Evolutionary conservation across 2,329 filamentous ascomycete genomes (phyloP).

Genomic region (Alternaria arborescens): DNA sequence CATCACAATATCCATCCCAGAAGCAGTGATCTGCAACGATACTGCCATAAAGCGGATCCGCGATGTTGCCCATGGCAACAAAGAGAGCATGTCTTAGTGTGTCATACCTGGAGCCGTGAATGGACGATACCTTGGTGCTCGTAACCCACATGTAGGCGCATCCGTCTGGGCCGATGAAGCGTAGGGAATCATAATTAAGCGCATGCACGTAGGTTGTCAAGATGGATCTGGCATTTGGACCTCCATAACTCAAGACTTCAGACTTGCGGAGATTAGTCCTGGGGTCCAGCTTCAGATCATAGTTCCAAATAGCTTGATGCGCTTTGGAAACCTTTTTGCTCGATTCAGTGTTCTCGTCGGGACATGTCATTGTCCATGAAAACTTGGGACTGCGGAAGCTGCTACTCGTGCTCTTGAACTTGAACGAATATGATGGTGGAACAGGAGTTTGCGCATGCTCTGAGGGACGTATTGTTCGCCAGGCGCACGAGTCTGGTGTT

Average conservation of each 20-base stretch:
- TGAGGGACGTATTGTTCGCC: constrained; percentile 31
- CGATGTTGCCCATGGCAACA: constrained; percentile 24
- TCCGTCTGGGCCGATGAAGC: constrained; percentile 42
- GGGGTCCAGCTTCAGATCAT: constrained; percentile 37
- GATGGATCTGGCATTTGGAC: constrained; percentile 21
- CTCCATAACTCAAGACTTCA: constrained; percentile 33
- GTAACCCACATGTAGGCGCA: constrained; percentile 43
- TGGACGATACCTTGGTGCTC: constrained; percentile 34
- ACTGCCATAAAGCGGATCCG: constrained; percentile 43
- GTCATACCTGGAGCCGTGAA: constrained; percentile 39
- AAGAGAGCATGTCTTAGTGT: constrained; percentile 46
- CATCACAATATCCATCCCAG: constrained; percentile 42
- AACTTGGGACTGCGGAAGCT: constrained; percentile 36
- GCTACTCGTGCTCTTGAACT: constrained; percentile 36
- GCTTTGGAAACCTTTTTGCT: constrained; percentile 6
- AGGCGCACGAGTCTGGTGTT: constrained; percentile 28
- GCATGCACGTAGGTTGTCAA: constrained; percentile 44
- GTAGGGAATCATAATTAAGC: constrained; percentile 43
- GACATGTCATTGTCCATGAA: constrained; percentile 40
- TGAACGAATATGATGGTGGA: constrained; percentile 32
- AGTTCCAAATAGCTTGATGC: constrained; percentile 32
- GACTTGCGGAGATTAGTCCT: constrained; percentile 35
- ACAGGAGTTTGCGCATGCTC: constrained; percentile 22
- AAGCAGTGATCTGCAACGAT: constrained; percentile 49
- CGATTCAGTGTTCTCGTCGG: neutral